Percentiles rank a stretch among this genome's conserved stretches.
These are phyloP conservation scores for Clarireedia homoeocarpa DNA, from an alignment of 2,329 filamentous ascomycete genomes.

Conservation along the genomic window DNA sequence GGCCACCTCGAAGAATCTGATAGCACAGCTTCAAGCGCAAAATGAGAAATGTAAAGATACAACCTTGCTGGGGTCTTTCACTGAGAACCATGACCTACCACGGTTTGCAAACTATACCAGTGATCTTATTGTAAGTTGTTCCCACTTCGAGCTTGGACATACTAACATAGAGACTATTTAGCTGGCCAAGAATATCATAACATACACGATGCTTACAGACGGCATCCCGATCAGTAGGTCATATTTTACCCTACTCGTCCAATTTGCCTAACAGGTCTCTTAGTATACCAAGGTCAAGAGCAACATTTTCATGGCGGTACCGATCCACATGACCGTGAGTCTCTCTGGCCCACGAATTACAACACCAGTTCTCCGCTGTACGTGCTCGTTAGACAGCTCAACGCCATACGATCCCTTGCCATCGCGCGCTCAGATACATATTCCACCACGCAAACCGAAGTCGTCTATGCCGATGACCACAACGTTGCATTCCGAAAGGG, in stretches of 20 bases:
- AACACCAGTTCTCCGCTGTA: conserved; percentile 32
- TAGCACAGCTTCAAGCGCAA: conserved; percentile 8
- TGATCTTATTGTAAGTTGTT: conserved; percentile 10
- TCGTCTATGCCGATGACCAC: conserved; percentile 12
- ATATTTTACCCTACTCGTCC: conserved; percentile 9
- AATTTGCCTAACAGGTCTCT: not conserved
- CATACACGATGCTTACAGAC: conserved; percentile 40
- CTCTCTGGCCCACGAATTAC: conserved; percentile 35
- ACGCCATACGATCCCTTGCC: conserved; percentile 13
- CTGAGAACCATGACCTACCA: conserved; percentile 35
- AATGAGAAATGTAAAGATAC: conserved; percentile 26
- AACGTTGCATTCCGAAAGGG: conserved; percentile 16
- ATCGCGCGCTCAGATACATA: conserved; percentile 3
- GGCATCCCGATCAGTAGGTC: conserved; percentile 41
- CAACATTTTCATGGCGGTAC: conserved; percentile 37
- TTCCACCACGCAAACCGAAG: conserved; percentile 8
- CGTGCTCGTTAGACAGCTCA: conserved; percentile 26
- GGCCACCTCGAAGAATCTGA: conserved; percentile 6
- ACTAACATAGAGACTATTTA: not conserved
- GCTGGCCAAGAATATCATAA: conserved; percentile 37
- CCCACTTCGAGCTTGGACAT: not conserved
- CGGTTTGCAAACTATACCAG: conserved; percentile 30
- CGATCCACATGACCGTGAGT: conserved; percentile 36
- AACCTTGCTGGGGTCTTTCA: conserved; percentile 31
- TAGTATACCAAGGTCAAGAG: conserved; percentile 43